phyloP scores from a whole-genome alignment of 1,284 basidiomycete species.

The Butyriboletus appendiculatus region DNA sequence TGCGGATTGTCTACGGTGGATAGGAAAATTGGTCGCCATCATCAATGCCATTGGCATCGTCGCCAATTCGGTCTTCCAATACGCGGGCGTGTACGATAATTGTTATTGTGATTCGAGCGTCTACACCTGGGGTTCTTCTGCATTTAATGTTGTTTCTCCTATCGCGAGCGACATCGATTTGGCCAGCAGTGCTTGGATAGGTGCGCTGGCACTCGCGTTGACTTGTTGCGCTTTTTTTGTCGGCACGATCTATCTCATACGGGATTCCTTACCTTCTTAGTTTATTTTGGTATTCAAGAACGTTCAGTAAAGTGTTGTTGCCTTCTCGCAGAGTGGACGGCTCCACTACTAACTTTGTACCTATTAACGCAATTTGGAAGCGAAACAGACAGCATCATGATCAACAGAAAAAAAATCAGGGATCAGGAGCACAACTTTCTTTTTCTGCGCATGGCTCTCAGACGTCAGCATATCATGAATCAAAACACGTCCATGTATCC shows the following conservation, averaged over 20 bases:
- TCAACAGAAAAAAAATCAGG: not conserved
- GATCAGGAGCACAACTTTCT: not conserved
- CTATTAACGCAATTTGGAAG: not conserved
- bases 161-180: slow-evolving; percentile 1
- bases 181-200: slow-evolving; percentile 17
- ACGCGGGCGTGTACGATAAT: slow-evolving; percentile 19
- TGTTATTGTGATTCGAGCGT: slow-evolving; percentile 30
- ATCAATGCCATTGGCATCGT: slow-evolving; percentile 24
- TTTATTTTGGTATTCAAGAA: not conserved
- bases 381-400: not conserved
- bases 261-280: slow-evolving; percentile 18
- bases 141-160: slow-evolving; percentile 16
- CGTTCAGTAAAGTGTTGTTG: no score
- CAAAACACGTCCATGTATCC: slow-evolving; percentile 60
- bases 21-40: slow-evolving; percentile 26
- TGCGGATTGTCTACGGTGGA: slow-evolving; percentile 25
- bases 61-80: slow-evolving; percentile 23
- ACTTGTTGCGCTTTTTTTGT: slow-evolving; percentile 20
- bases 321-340: no score
- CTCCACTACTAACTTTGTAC: not conserved
- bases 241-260: slow-evolving; percentile 21
- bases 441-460: not conserved
- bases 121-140: slow-evolving; percentile 1
- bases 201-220: slow-evolving; percentile 15
- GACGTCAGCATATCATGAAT: not conserved